Base-by-base conservation (phyloP, 495 filamentous ascomycete species). In the Cairneyella variabilis region DNA sequence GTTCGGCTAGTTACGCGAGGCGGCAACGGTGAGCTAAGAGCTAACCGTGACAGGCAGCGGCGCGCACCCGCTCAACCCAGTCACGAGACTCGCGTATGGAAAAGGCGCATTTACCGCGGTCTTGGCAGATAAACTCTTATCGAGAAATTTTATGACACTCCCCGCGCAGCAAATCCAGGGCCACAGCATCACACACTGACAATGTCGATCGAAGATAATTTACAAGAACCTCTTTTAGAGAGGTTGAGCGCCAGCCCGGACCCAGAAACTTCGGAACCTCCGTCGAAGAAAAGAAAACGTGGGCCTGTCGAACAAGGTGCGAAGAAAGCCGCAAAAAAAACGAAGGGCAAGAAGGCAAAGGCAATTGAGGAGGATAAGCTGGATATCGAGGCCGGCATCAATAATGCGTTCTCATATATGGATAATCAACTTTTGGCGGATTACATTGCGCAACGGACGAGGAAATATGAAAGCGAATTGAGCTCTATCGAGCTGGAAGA, bases 401-500 rank as follows among this genome's bases (percentile, higher is more conserved):
- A 97, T 67, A 78, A 78, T 57, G 84, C 86, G 0, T 89, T 97
- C 65, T 80, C 82, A 23, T 77, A 80, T 28, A 88, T 98, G 83
- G 88, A 96, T 57, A 83, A 78, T 42, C 77, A 79, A 50, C 71
- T 97, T 30, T 66, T 96, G n/a, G 87, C 91, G 0, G 93, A 97
- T 66, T 83, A 95, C 65, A 69, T 96, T 53, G 83, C 82, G n/a
- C 83, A 92, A 62, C 81, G 85, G 61, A 84, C 84, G 34, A 82
- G 79, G 59, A 77, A 83, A n/a, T 91, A 88, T 58, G 85, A 89
- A 25, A 84, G 82, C 30, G 81, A 91, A 40, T 64, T 97, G 43
- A 95, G 85, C 57, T 73, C 79, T 1, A 79, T 97, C 18, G 93
- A 98, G 67, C 69, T 96, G 32, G 83, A 84, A 51, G 91, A 96